Evolutionary conservation across 208 protist genomes (phyloP).

Genomic region (Trypanosoma mega): DNA sequence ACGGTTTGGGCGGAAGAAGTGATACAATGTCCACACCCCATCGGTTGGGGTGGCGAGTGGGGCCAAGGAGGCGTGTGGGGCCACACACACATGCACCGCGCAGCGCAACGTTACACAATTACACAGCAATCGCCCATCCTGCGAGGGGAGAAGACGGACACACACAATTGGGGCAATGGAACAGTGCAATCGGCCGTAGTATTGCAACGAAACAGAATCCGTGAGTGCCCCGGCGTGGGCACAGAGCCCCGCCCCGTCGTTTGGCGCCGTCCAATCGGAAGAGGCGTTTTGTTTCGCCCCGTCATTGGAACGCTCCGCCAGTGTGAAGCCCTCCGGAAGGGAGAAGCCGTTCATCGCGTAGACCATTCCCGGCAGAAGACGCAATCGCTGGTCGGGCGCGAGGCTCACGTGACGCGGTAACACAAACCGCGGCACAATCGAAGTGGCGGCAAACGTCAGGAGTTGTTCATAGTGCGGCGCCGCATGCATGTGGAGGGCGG

Average conservation of each 20-base stretch:
- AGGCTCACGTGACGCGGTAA: constrained; percentile 36
- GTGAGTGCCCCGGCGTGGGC: too few relatives aligned
- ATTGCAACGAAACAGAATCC: constrained; percentile 70
- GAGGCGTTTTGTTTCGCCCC: too few relatives aligned
- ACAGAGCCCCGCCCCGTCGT: too few relatives aligned
- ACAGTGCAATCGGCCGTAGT: constrained; percentile 72
- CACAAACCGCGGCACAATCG: constrained; percentile 55
- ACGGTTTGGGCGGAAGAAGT: constrained; percentile 83
- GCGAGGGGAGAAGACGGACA: constrained; percentile 61
- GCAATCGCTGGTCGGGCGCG: constrained; percentile 46
- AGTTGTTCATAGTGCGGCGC: constrained; percentile 84
- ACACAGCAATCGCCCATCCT: constrained; percentile 80
- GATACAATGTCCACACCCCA: constrained; percentile 58
- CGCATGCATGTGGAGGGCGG: constrained; percentile 74
- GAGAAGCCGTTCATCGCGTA: constrained; percentile 60
- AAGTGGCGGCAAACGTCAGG: constrained; percentile 58
- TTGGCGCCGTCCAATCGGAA: too few relatives aligned
- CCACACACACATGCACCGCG: constrained; percentile 25
- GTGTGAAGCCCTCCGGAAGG: too few relatives aligned
- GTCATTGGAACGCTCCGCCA: too few relatives aligned
- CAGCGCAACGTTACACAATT: constrained; percentile 56
- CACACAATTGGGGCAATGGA: constrained; percentile 38
- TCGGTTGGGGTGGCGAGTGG: constrained; percentile 5
- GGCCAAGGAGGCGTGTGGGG: constrained; percentile 36
- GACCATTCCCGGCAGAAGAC: constrained; percentile 69